Conservation (phyloP, 371 early-diverging fungal genomes). For the Thermomucor indicae-seudaticae region DNA sequence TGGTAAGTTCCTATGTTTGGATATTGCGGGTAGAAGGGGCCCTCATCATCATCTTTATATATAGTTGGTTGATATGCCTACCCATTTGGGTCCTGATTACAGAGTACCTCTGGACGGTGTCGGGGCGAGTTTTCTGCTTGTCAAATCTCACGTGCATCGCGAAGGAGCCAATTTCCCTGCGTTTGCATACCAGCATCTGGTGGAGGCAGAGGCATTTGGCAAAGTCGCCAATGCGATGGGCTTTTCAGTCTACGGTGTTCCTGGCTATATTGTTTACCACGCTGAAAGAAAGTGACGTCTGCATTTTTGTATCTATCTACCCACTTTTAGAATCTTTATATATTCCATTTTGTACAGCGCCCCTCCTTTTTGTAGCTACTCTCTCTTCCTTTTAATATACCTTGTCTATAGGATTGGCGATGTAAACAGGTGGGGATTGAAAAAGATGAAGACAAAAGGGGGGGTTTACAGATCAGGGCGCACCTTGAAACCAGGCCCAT, state of each 20-base stretch:
- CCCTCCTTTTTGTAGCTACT: no score
- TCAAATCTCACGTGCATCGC: conserved; percentile 54
- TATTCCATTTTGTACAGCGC: no score
- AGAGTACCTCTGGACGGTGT: conserved; percentile 60
- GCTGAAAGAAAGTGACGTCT: conserved; percentile 2
- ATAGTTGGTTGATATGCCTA: conserved; percentile 47
- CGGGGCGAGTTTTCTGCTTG: conserved; percentile 47
- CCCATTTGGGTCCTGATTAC: conserved; percentile 13
- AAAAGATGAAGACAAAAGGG: no score
- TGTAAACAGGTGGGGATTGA: no score
- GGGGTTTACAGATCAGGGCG: conserved; percentile 76
- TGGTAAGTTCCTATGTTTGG: conserved; percentile 7
- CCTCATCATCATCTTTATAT: conserved; percentile 16
- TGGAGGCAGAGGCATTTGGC: conserved; percentile 68
- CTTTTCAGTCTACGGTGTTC: conserved; percentile 47
- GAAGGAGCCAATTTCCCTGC: conserved; percentile 56
- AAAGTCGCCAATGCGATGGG: conserved; percentile 56
- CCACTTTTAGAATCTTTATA: no score
- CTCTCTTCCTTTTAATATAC: no score
- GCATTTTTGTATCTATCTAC: no score
- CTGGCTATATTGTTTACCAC: conserved; percentile 42
- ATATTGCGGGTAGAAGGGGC: no score
- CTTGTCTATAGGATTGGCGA: no score
- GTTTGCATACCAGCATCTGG: conserved; percentile 47
- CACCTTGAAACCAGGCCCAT: conserved; percentile 91